Conservation (phyloP, 768 basidiomycete species). For the Coprinopsis strossmayeri region DNA sequence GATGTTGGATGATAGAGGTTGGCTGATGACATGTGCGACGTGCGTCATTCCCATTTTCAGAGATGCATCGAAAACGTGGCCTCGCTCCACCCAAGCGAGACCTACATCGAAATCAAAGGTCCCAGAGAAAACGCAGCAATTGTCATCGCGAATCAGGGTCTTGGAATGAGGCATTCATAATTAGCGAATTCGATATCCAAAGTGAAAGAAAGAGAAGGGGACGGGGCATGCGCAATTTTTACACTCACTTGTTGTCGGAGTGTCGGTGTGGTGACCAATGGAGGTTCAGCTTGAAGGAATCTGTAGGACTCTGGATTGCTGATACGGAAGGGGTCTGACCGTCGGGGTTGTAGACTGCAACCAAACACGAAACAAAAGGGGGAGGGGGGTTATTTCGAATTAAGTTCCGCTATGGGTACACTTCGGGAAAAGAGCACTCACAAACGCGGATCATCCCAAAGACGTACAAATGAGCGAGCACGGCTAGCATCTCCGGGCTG, state of each 20-base stretch:
- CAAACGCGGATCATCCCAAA: constrained; percentile 8
- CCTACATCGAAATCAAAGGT: no score
- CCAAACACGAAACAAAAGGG: background rate
- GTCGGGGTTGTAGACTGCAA: constrained; percentile 7
- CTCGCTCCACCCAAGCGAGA: no score
- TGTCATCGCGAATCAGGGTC: background rate
- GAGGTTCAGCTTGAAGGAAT: background rate
- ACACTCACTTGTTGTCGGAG: background rate
- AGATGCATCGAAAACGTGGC: background rate
- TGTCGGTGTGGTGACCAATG: background rate
- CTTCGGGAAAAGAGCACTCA: background rate
- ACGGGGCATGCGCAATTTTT: no score
- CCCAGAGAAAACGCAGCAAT: background rate
- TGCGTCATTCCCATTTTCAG: background rate
- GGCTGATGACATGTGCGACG: background rate
- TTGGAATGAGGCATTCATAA: background rate
- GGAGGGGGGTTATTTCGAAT: no score
- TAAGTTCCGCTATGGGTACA: background rate
- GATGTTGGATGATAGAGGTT: background rate
- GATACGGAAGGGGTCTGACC: constrained; percentile 3
- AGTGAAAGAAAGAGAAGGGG: background rate
- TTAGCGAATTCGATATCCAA: no score
- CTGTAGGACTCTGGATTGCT: background rate
- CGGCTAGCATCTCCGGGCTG: constrained; percentile 3
- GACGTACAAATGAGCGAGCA: constrained; percentile 7